These are phyloP conservation scores for Clavaria fumosa DNA, from an alignment of 768 basidiomycete genomes.

Conservation along the genomic window DNA sequence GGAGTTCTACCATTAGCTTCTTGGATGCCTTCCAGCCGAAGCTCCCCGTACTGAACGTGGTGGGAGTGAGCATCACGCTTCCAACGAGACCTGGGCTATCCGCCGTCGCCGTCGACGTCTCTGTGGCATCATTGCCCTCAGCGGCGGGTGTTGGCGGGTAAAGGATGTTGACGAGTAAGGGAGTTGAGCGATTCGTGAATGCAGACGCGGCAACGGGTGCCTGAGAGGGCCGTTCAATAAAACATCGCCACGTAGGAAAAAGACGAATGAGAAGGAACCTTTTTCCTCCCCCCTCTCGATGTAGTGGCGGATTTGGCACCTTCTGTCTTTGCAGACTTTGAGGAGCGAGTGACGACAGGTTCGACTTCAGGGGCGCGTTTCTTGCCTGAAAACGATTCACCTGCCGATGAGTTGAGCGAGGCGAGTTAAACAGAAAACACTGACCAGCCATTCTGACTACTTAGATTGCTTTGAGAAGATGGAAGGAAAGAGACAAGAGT, in stretches of 20 bases:
- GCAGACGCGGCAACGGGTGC: conserved; percentile 29
- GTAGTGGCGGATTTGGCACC: conserved; percentile 18
- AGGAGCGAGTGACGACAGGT: conserved; percentile 26
- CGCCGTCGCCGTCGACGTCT: conserved; percentile 16
- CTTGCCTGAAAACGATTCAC: conserved; percentile 3
- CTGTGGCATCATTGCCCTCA: conserved; percentile 21
- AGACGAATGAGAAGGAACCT: conserved; percentile 25
- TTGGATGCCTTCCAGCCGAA: conserved; percentile 78
- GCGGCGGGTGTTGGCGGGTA: conserved; percentile 49
- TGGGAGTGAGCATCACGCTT: conserved; percentile 37
- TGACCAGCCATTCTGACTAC: neutral
- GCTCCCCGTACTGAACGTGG: conserved; percentile 55
- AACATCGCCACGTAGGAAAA: conserved; percentile 5
- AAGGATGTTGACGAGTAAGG: conserved; percentile 53
- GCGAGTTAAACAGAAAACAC: neutral
- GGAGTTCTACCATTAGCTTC: conserved; percentile 48
- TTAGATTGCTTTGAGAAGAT: neutral
- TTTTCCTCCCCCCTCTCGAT: conserved; percentile 24
- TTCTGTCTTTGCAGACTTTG: conserved; percentile 37
- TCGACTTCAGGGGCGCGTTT: conserved; percentile 31
- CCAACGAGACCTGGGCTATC: conserved; percentile 50
- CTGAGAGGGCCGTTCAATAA: conserved; percentile 16
- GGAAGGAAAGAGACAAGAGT: neutral
- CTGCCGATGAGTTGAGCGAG: neutral
- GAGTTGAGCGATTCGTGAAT: conserved; percentile 53